phyloP scores from a whole-genome alignment of 345 rosid species.

The Populus euphratica region DNA sequence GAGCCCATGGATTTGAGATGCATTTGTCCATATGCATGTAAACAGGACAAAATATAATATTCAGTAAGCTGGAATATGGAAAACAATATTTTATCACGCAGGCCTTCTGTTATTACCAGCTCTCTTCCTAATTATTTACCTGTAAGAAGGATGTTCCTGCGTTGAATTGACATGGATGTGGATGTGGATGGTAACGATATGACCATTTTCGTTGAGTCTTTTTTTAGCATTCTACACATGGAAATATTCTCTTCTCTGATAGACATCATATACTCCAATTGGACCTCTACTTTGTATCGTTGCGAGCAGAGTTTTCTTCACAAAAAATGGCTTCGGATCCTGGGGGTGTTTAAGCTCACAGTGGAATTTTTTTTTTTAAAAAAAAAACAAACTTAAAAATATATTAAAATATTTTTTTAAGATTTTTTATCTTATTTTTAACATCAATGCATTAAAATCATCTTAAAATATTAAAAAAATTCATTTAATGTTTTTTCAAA shows the following conservation, averaged over 20 bases:
- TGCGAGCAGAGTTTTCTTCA: background rate
- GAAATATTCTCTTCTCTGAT: background rate
- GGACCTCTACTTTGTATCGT: background rate
- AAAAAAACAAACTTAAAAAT: too few species aligned
- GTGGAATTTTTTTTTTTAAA: too few species aligned
- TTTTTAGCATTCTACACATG: background rate
- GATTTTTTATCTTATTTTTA: too few species aligned
- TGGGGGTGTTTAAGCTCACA: too few species aligned
- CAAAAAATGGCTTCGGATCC: too few species aligned
- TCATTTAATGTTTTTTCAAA: too few species aligned
- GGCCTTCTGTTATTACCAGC: background rate
- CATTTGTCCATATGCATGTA: background rate
- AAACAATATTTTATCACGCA: background rate
- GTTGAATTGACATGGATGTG: background rate
- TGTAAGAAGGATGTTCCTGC: background rate
- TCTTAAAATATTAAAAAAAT: too few species aligned
- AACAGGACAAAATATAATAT: background rate
- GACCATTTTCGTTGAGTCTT: background rate
- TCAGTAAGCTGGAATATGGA: background rate
- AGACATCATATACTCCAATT: too few species aligned
- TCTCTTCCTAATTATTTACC: background rate
- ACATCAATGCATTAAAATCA: too few species aligned
- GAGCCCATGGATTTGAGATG: background rate
- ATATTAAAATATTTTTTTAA: too few species aligned
- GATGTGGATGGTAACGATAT: background rate